Conservation (phyloP, 1,139 yeast genomes). For the Nematodospora anomalae region DNA sequence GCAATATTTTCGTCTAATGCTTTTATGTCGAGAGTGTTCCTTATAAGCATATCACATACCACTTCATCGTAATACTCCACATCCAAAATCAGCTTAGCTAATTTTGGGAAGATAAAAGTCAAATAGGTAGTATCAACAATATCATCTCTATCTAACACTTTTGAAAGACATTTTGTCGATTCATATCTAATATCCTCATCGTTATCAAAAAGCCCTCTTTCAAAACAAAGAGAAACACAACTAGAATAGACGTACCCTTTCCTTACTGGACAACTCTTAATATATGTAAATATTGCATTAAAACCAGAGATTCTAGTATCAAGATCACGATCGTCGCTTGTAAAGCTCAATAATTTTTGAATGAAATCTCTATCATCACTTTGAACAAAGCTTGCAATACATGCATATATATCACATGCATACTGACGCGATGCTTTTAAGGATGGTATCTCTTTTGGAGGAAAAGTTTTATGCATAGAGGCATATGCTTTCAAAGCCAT, state of each 20-base stretch:
- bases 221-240: constrained; percentile 10
- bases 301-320: constrained; percentile 12
- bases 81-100: constrained; percentile 4
- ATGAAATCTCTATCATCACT: constrained; percentile 1
- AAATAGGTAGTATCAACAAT: constrained; percentile 9
- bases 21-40: constrained; percentile 10
- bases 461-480: constrained; percentile 1
- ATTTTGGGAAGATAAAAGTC: constrained; percentile 8
- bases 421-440: constrained; percentile 26
- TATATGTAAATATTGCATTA: constrained; percentile 9
- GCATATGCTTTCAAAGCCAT: constrained; percentile 28
- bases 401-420: constrained; percentile 9
- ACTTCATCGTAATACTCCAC: constrained; percentile 4
- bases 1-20: constrained; percentile 1
- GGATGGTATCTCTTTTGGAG: constrained; percentile 39
- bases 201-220: constrained; percentile 48
- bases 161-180: constrained; percentile 36
- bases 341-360: background rate
- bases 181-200: constrained; percentile 48
- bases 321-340: constrained; percentile 4
- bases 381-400: constrained; percentile 42
- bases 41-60: constrained; percentile 3
- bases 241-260: constrained; percentile 7
- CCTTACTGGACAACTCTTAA: constrained; percentile 1
- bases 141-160: constrained; percentile 19